Conservation (phyloP, 2,329 filamentous ascomycete species). For the Aspergillus oerlinghausenensis region DNA sequence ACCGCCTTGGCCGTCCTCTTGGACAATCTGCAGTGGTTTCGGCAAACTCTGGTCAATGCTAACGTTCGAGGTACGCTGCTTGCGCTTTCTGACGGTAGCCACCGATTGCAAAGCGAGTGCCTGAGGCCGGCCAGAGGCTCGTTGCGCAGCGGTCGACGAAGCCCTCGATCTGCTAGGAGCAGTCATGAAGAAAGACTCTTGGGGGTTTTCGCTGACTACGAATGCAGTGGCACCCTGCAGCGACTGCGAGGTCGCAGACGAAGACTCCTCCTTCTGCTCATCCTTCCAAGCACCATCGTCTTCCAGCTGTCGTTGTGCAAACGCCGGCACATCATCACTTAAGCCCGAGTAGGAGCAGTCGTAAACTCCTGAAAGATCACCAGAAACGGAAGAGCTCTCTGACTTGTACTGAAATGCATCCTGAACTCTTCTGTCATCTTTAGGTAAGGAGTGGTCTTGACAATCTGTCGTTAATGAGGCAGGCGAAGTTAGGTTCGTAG, state of each 20-base stretch:
- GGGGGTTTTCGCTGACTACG: slow-evolving; percentile 32
- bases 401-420: slow-evolving; percentile 33
- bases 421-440: slow-evolving; percentile 16
- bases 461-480: slow-evolving; percentile 18
- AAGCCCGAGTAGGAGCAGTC: slow-evolving; percentile 31
- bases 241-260: slow-evolving; percentile 22
- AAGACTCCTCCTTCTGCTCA: slow-evolving; percentile 19
- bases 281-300: slow-evolving; percentile 30
- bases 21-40: slow-evolving; percentile 39
- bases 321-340: slow-evolving; percentile 25
- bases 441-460: slow-evolving; percentile 13
- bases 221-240: slow-evolving; percentile 29
- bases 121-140: slow-evolving; percentile 22
- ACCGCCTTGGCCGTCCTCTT: slow-evolving; percentile 40
- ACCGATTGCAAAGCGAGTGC: slow-evolving; percentile 29
- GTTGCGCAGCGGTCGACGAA: slow-evolving; percentile 21
- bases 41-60: slow-evolving; percentile 26
- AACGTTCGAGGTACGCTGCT: slow-evolving; percentile 25
- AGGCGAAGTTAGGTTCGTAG: slow-evolving; percentile 24
- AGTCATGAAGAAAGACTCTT: slow-evolving; percentile 26
- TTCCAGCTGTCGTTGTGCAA: slow-evolving; percentile 28
- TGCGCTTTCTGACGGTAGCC: slow-evolving; percentile 33
- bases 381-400: slow-evolving; percentile 35
- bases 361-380: slow-evolving; percentile 29
- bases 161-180: slow-evolving; percentile 21